Evolutionary conservation across 2,329 filamentous ascomycete species (phyloP).

Genomic region (Zopfia rhizophila): DNA sequence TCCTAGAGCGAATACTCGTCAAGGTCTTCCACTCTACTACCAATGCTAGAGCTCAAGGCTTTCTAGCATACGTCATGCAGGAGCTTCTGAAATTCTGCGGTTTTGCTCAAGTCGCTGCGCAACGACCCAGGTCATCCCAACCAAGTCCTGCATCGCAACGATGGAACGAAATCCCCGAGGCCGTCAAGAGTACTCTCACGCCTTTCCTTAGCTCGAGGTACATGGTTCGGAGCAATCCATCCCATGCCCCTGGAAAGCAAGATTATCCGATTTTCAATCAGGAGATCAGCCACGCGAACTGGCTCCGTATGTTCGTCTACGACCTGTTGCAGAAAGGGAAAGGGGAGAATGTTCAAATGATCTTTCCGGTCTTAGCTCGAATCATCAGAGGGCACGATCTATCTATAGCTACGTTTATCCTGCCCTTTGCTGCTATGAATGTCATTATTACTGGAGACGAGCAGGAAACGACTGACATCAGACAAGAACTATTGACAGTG

Average conservation of each 20-base stretch:
- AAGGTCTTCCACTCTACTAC: conserved; percentile 91
- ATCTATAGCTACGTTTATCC: conserved; percentile 84
- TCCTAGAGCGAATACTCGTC: conserved; percentile 87
- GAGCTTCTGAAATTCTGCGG: conserved; percentile 83
- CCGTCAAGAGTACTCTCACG: conserved; percentile 80
- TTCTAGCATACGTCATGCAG: conserved; percentile 94
- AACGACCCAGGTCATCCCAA: conserved; percentile 64
- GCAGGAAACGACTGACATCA: conserved; percentile 71
- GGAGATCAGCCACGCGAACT: conserved; percentile 76
- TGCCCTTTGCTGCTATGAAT: conserved; percentile 88
- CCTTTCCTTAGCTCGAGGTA: conserved; percentile 91
- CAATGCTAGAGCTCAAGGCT: conserved; percentile 87
- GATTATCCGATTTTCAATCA: conserved; percentile 81
- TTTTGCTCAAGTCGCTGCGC: conserved; percentile 68
- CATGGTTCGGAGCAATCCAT: conserved; percentile 51
- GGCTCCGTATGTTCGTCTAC: conserved; percentile 82
- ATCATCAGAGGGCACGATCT: conserved; percentile 88
- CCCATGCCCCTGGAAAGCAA: conserved; percentile 24
- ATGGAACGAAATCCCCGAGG: conserved; percentile 82
- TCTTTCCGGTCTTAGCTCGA: conserved; percentile 84
- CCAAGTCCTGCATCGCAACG: conserved; percentile 72
- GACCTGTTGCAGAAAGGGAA: conserved; percentile 84
- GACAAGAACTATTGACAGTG: conserved; percentile 78
- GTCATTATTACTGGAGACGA: conserved; percentile 78
- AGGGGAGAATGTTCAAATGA: conserved; percentile 75